Evolutionary conservation across 2,329 filamentous ascomycete genomes (phyloP).

Genomic region (Penicillium sp.): DNA sequence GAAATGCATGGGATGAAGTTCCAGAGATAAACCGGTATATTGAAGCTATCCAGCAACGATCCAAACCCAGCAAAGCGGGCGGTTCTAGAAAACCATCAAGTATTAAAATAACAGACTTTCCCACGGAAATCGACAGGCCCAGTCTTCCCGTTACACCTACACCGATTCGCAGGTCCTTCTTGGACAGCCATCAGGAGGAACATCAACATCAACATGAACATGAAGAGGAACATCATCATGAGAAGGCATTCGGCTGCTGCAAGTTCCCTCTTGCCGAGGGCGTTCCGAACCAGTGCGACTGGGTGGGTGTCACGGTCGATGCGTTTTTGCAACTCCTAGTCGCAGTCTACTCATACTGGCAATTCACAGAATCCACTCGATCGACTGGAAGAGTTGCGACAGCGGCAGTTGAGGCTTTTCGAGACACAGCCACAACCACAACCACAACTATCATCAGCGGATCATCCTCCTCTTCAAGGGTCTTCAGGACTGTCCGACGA

Average conservation of each 20-base stretch:
- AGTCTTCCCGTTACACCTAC: conserved; percentile 89
- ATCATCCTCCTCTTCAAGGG: background rate
- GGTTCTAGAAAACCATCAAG: conserved; percentile 45
- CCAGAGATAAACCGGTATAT: conserved; percentile 87
- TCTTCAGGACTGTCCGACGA: conserved; percentile 11
- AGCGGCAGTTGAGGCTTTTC: conserved; percentile 34
- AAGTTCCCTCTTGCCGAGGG: conserved; percentile 72
- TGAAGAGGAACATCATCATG: background rate
- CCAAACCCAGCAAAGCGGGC: conserved; percentile 21
- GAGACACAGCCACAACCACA: background rate
- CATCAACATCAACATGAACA: background rate
- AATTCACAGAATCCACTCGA: conserved; percentile 62
- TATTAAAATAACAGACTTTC: conserved; percentile 80
- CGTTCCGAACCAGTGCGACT: conserved; percentile 82
- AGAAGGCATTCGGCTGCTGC: background rate
- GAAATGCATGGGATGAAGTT: conserved; percentile 91
- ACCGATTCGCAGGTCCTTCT: conserved; percentile 42
- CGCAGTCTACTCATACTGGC: conserved; percentile 44
- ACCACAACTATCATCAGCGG: background rate
- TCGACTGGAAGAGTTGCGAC: conserved; percentile 66
- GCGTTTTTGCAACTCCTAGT: conserved; percentile 41
- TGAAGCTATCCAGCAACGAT: conserved; percentile 59
- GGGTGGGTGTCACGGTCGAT: conserved; percentile 71
- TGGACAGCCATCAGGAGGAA: background rate
- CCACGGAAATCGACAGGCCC: conserved; percentile 73